A percentile compares a stretch with the other conserved stretches of the same genome.
Evolutionary conservation across 2,329 filamentous ascomycete species (phyloP).

Genomic region (Diplocarpon mali): DNA sequence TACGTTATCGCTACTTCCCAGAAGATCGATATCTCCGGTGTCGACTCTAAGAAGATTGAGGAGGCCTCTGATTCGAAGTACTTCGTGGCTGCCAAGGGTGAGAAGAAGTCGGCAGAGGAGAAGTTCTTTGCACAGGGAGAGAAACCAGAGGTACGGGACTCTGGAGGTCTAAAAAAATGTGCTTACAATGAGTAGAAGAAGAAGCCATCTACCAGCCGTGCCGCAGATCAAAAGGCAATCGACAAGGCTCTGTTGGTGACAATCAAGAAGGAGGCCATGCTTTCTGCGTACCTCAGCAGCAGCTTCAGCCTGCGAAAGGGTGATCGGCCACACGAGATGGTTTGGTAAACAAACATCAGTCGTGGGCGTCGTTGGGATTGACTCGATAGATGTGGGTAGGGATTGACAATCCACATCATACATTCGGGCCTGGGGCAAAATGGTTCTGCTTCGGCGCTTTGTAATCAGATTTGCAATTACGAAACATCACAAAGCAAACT

Average conservation of each 20-base stretch:
- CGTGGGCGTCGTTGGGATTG: constrained; percentile 20
- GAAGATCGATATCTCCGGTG: constrained; percentile 71
- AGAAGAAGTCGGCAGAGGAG: constrained; percentile 95
- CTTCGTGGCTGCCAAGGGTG: constrained; percentile 90
- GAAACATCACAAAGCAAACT: constrained; percentile 24
- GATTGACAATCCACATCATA: constrained; percentile 47
- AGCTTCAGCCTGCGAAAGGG: constrained; percentile 98
- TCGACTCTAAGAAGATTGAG: constrained; percentile 85
- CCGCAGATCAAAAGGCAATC: constrained; percentile 94
- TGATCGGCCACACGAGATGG: constrained; percentile 99
- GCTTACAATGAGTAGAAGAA: constrained; percentile 65
- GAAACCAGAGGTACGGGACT: constrained; percentile 78
- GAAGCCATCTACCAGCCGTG: constrained; percentile 81
- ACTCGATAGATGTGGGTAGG: constrained; percentile 34
- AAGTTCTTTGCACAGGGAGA: constrained; percentile 99
- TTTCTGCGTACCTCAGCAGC: constrained; percentile 85
- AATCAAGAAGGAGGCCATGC: constrained; percentile 97
- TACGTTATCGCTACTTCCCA: constrained; percentile 88
- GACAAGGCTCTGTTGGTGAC: constrained; percentile 90
- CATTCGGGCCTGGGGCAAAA: constrained; percentile 55
- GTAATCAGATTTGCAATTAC: constrained; percentile 29
- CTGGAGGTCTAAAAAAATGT: not conserved
- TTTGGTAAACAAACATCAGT: constrained; percentile 59
- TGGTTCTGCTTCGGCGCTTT: constrained; percentile 31
- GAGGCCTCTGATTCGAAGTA: constrained; percentile 67